Base-by-base conservation (phyloP, 2,329 filamentous ascomycete species). In the Trichoderma citrinoviride region DNA sequence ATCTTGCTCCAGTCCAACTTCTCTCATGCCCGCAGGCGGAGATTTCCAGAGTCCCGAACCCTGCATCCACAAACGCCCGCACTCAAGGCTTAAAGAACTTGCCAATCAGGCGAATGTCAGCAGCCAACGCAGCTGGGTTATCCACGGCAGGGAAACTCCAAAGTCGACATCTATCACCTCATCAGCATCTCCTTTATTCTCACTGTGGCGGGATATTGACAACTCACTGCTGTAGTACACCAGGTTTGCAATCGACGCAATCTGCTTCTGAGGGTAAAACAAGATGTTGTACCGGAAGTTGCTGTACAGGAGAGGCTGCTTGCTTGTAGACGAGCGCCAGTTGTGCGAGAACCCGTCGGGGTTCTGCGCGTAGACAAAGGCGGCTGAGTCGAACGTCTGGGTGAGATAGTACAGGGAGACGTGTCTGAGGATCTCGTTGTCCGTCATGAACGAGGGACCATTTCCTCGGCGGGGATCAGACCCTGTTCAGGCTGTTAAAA, bases 331-430 rank as follows among this genome's bases (percentile, higher is more conserved):
- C n/a, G 65, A 68, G 19, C 41, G 56, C 25, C 65, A 69, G 6
- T 49, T 54, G 2, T 63, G 41, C 43, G 37, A 61, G 47, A 70
- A 70, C 1, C 61, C 67, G 15, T 47, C 54, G 0, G 67, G 65
- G 15, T 69, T 70, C 7, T 63, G 55, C 7, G 49, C 64, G 40
- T 70, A 68, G 14, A 69, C 66, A n/a, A 65, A 69, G 8, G 64
- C 33, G 7, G 69, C 70, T 2, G 71, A 69, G n/a, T 70, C 57
- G 15, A 72, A 70, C 25, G 68, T 68, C 7, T 68, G 61, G 0
- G 70, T 71, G n/a, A 72, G 70, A 52, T 67, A 71, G 56, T 73
- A 72, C 3, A 72, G 54, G 5, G 68, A 72, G 1, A 67, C 64
- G 0, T 64, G 68, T 10, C 65, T 68, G 37, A 72, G 68, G 4